Evolutionary conservation across 2,329 filamentous ascomycete species (phyloP).

Genomic region (Ophiocordyceps camponoti-floridani): DNA sequence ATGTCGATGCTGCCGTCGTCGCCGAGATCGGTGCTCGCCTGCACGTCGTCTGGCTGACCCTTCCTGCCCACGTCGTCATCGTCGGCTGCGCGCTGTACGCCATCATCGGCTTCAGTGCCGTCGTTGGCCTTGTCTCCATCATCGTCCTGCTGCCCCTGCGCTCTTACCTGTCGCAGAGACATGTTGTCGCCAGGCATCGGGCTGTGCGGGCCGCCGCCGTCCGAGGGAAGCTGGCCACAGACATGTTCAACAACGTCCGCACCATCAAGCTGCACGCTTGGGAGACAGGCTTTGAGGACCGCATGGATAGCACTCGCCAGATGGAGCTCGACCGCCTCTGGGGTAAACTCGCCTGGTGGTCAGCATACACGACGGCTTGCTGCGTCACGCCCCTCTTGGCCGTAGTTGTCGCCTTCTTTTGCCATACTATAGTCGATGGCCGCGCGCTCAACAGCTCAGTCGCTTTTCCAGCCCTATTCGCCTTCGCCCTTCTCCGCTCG

Average conservation of each 20-base stretch:
- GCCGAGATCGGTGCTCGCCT: not conserved
- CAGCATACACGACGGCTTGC: not conserved
- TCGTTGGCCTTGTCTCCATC: not conserved
- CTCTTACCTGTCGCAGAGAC: not conserved
- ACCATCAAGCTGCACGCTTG: conserved; percentile 61
- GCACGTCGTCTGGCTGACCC: not conserved
- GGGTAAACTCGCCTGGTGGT: conserved; percentile 29
- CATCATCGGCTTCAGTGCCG: not conserved
- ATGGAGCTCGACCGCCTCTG: conserved; percentile 44
- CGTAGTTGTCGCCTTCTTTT: not conserved
- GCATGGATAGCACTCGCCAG: conserved; percentile 36
- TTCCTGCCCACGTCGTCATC: not conserved
- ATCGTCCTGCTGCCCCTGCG: not conserved
- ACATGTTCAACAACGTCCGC: conserved; percentile 52
- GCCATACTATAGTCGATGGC: not conserved
- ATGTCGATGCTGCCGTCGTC: not conserved
- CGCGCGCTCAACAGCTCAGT: not conserved
- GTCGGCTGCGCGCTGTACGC: not conserved
- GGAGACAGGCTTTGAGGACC: conserved; percentile 48
- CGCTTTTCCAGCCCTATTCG: not conserved
- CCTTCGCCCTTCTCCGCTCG: not conserved
- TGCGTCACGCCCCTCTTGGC: not conserved
- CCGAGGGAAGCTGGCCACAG: conserved; percentile 10
- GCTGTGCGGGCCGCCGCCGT: not conserved
- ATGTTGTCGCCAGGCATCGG: not conserved